Base-by-base conservation (phyloP, 176 grass and related monocot genomes). In the Lolium rigidum region DNA sequence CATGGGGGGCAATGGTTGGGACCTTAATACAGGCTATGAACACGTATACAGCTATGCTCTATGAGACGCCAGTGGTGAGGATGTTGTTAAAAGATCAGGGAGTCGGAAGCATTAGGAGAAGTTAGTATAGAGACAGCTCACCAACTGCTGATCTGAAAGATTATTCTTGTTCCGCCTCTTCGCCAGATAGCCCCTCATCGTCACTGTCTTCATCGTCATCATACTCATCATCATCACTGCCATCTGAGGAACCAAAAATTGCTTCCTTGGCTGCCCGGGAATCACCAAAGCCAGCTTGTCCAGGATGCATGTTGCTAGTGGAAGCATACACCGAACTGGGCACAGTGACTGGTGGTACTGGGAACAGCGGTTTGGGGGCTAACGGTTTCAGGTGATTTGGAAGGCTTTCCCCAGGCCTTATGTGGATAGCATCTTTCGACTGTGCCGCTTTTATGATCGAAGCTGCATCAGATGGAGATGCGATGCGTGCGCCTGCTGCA, bases 1-100 rank as follows among this genome's bases (percentile, higher is more conserved):
- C 85, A 61, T 80, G 85, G 58, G 79, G 78, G 49, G 59, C 44
- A 75, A 49, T 58, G 83, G 60, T 41, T 86, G 81, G 81, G 89
- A 70, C 28, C 69, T 81, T 87, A 81, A 35, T 91, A 88, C 86
- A 91, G 81, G 62, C 63, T 91, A 91, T 91, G 81, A 91, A 88
- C 90, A 91, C 77, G 90, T 88, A 91, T 91, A 88, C 86, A 91
- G 70, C 86, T 91, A 88, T 88, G 82, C 77, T 91, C 90, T 88
- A 85, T 35, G 86, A 81, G 81, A 70, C 76, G 70, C 52, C 70
- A 70, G 18, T 54, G 89, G 70, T 64, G 62, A 48, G 87, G 35
- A 81, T 24, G 77, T 18, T 69, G 81, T 91, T 76, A 91, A 85
- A 18, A 78, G 72, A 88, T 82, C 76, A 88, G 70, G 62, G 83